Conservation (phyloP, 2,329 filamentous ascomycete species). For the Chaetomium strumarium region DNA sequence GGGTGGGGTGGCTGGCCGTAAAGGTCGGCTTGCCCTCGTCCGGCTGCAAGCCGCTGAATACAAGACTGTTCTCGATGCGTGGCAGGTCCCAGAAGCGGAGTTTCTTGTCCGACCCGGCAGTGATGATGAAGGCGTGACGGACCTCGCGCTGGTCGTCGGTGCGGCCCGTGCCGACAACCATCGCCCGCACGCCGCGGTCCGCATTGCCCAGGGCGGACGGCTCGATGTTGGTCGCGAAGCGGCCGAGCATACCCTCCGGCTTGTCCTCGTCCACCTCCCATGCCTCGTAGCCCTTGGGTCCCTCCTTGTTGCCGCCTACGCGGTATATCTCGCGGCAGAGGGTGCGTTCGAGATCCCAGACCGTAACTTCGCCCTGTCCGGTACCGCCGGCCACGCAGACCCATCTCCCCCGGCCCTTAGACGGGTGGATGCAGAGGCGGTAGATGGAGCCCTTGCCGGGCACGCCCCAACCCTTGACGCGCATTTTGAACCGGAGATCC, state of each 20-base stretch:
- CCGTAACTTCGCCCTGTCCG: constrained; percentile 79
- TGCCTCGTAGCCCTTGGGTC: constrained; percentile 65
- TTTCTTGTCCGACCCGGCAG: constrained; percentile 82
- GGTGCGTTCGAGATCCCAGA: constrained; percentile 92
- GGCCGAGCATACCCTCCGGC: constrained; percentile 76
- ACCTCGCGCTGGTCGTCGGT: constrained; percentile 55
- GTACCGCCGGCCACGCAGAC: constrained; percentile 86
- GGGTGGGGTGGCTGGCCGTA: constrained; percentile 54
- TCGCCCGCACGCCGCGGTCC: constrained; percentile 67
- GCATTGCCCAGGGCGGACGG: constrained; percentile 47
- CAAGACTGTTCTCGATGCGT: constrained; percentile 67
- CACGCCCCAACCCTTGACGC: constrained; percentile 82
- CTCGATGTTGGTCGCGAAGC: constrained; percentile 73
- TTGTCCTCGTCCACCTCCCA: constrained; percentile 89
- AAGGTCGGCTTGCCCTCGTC: constrained; percentile 73
- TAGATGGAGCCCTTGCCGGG: constrained; percentile 75
- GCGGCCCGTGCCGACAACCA: constrained; percentile 65
- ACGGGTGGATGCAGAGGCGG: constrained; percentile 71
- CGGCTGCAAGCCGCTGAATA: constrained; percentile 70
- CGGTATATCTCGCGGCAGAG: constrained; percentile 86
- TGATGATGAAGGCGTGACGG: constrained; percentile 77
- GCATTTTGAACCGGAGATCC: constrained; percentile 91
- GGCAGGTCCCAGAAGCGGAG: constrained; percentile 90
- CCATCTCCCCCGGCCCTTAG: constrained; percentile 72
- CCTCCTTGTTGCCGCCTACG: constrained; percentile 55